phyloP scores from a whole-genome alignment of 495 filamentous ascomycete genomes.

The Filosporella fistucella region DNA sequence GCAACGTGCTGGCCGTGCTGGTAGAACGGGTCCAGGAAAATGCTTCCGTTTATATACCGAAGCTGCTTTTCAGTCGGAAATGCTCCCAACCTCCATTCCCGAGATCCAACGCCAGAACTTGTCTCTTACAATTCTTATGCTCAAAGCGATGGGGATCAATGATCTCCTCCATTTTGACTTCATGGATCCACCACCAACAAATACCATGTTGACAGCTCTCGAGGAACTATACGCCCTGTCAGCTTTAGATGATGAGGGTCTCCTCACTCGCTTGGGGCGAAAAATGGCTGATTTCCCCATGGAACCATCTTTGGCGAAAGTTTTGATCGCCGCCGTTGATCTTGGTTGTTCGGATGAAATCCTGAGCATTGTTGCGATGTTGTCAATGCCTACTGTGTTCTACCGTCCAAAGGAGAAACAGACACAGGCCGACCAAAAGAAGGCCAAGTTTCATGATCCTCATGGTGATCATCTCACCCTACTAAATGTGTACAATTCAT shows the following conservation, averaged over 20 bases:
- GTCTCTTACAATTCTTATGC: constrained; percentile 92
- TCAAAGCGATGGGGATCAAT: constrained; percentile 99
- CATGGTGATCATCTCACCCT: constrained; percentile 92
- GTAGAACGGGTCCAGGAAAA: constrained; percentile 92
- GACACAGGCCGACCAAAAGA: constrained; percentile 93
- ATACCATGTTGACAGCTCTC: constrained; percentile 94
- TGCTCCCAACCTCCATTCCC: constrained; percentile 92
- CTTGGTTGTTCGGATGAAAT: constrained; percentile 90
- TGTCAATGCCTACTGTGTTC: constrained; percentile 79
- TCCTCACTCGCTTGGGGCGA: constrained; percentile 85
- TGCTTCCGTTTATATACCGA: constrained; percentile 97
- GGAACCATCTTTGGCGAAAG: constrained; percentile 82
- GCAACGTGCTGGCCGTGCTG: constrained; percentile 88
- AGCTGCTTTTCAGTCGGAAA: constrained; percentile 91
- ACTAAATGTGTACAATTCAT: constrained; percentile 93
- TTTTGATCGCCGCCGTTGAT: constrained; percentile 81
- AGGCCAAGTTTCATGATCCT: constrained; percentile 93
- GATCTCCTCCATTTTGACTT: constrained; percentile 97
- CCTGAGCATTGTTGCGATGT: constrained; percentile 92
- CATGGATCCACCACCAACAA: constrained; percentile 96
- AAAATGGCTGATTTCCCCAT: constrained; percentile 99
- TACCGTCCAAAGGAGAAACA: constrained; percentile 97
- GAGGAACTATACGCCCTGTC: constrained; percentile 92
- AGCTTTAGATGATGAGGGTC: constrained; percentile 92
- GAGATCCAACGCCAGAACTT: constrained; percentile 97